Base-by-base conservation (phyloP, 495 filamentous ascomycete genomes). In the Penicillium subrubescens region DNA sequence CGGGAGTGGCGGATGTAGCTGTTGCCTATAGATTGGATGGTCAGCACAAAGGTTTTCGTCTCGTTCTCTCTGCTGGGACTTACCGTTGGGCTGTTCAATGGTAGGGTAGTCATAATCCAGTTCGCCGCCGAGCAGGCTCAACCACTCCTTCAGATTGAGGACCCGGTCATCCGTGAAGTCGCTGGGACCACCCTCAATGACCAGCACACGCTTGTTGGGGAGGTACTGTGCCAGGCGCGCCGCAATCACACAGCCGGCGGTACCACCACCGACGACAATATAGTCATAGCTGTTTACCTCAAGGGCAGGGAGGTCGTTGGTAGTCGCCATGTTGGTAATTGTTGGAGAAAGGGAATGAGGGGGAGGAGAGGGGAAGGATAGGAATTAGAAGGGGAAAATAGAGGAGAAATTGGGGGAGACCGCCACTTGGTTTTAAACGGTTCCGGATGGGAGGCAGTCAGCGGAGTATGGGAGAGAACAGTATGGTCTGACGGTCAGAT, bases 101-200 rank as follows among this genome's bases (percentile, higher is more conserved):
- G 91, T 95, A 58, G 84, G 85, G 77, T 95, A 95, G 67, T 94
- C 91, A 77, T 91, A 94, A 76, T 94, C 91, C 51, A 93, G 82
- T 68, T 94, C 91, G 63, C 91, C 90, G 56, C 91, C 91, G 11
- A 94, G 83, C 21, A 94, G 78, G 53, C 81, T 85, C 41, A 94
- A 79, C 92, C 92, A 94, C 72, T 94, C 88, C 67, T 90, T 90
- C 54, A 95, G 82, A 62, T 91, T 88, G 50, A 94, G 80, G 35
- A 88, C 87, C 14, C 87, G 86, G 72, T 90, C 88, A 73, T 90
- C 86, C 73, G 84, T 84, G 74, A 79, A 90, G 63, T 85, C 83
- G 65, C 82, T 86, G 23, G 83, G 83, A 51, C 83, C 89, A 59
- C 84, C 88, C 70, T 91, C 89, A 62, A 91, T 86, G 62, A 90